A percentile compares a stretch with the other conserved stretches of the same genome.
Conservation (phyloP, 768 basidiomycete species). For the Lactifluus piperatus region DNA sequence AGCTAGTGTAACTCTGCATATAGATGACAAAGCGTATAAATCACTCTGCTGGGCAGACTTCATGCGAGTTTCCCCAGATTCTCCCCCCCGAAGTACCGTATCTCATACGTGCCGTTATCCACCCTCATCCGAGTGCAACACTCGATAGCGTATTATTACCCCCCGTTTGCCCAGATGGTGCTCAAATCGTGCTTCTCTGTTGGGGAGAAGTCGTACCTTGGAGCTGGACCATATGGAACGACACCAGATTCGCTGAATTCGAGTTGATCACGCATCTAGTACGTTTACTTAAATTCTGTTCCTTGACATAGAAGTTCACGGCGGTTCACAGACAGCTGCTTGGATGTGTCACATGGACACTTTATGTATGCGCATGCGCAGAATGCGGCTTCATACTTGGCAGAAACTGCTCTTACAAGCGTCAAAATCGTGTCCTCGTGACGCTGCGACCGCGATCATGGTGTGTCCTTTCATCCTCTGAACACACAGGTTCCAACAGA, state of each 20-base stretch:
- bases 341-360: slow-evolving; percentile 42
- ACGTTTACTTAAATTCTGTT: slow-evolving; percentile 18
- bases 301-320: not conserved
- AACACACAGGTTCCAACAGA: not conserved
- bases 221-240: slow-evolving; percentile 58
- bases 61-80: slow-evolving; percentile 1
- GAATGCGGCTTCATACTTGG: slow-evolving; percentile 15
- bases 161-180: slow-evolving; percentile 28
- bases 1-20: not conserved
- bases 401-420: slow-evolving; percentile 14
- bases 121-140: slow-evolving; percentile 16
- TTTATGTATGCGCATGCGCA: not conserved
- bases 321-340: slow-evolving; percentile 35
- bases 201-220: slow-evolving; percentile 53
- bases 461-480: slow-evolving; percentile 1
- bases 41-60: not conserved
- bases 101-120: slow-evolving; percentile 9
- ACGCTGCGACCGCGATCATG: slow-evolving; percentile 14
- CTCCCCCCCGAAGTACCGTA: slow-evolving; percentile 3
- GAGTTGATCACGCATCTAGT: slow-evolving; percentile 46
- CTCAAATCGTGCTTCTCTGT: slow-evolving; percentile 44
- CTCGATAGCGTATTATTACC: not conserved
- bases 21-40: not conserved
- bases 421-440: slow-evolving; percentile 1
- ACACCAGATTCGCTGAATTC: slow-evolving; percentile 39